phyloP scores from a whole-genome alignment of 352 stramenopile species.

The Peronospora farinosa region DNA sequence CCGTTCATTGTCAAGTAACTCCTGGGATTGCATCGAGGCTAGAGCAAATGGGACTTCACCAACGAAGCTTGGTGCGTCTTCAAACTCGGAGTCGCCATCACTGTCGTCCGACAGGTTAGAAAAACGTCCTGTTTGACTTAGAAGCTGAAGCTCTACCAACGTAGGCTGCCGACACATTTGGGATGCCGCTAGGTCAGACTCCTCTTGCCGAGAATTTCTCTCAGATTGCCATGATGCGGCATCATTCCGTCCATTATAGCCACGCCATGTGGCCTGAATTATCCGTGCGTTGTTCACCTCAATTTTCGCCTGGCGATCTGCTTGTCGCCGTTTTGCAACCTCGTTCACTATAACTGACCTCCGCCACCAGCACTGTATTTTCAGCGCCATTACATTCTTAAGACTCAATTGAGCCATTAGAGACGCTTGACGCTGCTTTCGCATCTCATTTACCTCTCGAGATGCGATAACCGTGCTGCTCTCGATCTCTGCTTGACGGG shows the following conservation, averaged over 20 bases:
- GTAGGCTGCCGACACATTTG: slow-evolving; percentile 30
- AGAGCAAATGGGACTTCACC: slow-evolving; percentile 4
- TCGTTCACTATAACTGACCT: neutral
- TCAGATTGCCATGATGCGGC: slow-evolving; percentile 6
- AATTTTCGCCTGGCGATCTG: slow-evolving; percentile 3
- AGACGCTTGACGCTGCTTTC: slow-evolving; percentile 1
- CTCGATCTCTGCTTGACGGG: slow-evolving; percentile 20
- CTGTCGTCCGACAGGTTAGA: slow-evolving; percentile 38
- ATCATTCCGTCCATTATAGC: slow-evolving; percentile 5
- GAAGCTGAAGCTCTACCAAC: slow-evolving; percentile 35
- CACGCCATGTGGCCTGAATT: slow-evolving; percentile 16
- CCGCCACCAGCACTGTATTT: slow-evolving; percentile 28
- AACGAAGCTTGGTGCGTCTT: slow-evolving; percentile 24
- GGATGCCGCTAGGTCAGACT: slow-evolving; percentile 3
- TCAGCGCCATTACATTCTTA: slow-evolving; percentile 21
- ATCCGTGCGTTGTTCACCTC: slow-evolving; percentile 9
- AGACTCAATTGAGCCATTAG: neutral
- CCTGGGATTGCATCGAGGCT: neutral
- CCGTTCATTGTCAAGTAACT: neutral
- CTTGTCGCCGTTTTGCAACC: slow-evolving; percentile 5
- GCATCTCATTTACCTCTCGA: slow-evolving; percentile 16
- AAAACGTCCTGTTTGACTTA: slow-evolving; percentile 44
- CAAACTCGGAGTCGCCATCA: slow-evolving; percentile 33
- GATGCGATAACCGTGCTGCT: slow-evolving; percentile 12
- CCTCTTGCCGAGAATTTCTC: neutral